Base-by-base conservation (phyloP, 2,329 filamentous ascomycete genomes). In the Fusarium sp. region DNA sequence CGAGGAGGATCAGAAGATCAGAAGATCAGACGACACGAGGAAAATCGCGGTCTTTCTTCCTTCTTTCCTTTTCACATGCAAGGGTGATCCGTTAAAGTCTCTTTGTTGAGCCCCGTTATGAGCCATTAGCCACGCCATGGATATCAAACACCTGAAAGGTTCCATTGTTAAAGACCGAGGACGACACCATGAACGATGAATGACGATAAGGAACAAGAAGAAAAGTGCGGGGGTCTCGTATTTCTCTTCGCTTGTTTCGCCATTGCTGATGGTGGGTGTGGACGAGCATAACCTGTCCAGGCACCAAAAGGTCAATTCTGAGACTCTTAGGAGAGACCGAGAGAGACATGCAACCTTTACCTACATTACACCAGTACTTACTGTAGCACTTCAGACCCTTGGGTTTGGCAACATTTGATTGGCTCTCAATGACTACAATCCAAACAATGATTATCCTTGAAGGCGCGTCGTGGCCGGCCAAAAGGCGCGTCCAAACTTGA, bases 381-480 rank as follows among this genome's bases (percentile, higher is more conserved):
- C n/a, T n/a, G n/a, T n/a, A n/a, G n/a, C n/a, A 57, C 31, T 18
- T 23, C 47, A 50, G 42, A 63, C 60, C 61, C 66, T 52, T 24
- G 26, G 39, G 21, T n/a, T 63, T 39, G 37, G 31, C 47, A 37
- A 16, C 12, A 35, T 29, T 33, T 73, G 70, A 76, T 76, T 76
- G 74, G 74, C 31, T 52, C 20, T 15, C 28, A 56, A 44, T 44
- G 39, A 63, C 49, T 53, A 28, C 50, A 67, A 69, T 65, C 67
- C 64, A 75, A 75, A 74, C 63, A 72, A 68, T 49, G 28, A 44
- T 41, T 41, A 48, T 31, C 37, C 52, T 39, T 28, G 21, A 38
- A 63, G 54, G 52, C 71, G 63, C 63, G 71, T 68, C 54, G 46
- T 49, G 56, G 39, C 43, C 23, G 10, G 21, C 37, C 43, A 46